Evolutionary conservation across 768 basidiomycete genomes (phyloP).

Genomic region (Pisolithus orientalis): DNA sequence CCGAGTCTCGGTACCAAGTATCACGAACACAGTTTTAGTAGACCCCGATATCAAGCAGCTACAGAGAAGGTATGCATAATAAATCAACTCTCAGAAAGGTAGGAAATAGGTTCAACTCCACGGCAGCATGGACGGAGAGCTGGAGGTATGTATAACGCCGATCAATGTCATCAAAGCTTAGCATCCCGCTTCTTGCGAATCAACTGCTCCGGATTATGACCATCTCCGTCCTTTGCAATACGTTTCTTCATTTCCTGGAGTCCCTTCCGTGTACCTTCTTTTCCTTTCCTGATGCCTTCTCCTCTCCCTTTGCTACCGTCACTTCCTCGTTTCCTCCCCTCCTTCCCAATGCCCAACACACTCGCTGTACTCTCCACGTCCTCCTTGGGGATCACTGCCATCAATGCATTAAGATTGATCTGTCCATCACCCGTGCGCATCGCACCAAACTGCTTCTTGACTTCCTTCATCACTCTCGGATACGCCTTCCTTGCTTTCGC

Average conservation of each 20-base stretch:
- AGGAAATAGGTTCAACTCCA: not conserved
- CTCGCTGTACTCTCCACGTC: not conserved
- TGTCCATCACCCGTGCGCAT: constrained; percentile 2
- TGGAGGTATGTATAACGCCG: not conserved
- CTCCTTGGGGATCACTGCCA: constrained; percentile 9
- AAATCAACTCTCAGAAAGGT: not conserved
- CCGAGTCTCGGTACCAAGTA: too few species aligned
- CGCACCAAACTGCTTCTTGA: constrained; percentile 8
- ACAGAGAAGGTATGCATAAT: too few species aligned
- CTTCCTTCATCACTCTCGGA: constrained; percentile 7
- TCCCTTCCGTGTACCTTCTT: constrained; percentile 6
- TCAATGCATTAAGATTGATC: constrained; percentile 3
- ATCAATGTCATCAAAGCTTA: constrained; percentile 15
- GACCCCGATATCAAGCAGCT: too few species aligned
- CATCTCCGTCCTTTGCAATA: constrained; percentile 5
- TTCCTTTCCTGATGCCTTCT: constrained; percentile 4
- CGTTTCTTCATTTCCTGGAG: constrained; percentile 9
- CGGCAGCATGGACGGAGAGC: not conserved
- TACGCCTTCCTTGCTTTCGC: constrained; percentile 11
- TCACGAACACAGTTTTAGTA: too few species aligned
- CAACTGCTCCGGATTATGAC: constrained; percentile 6
- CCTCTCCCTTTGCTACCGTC: not conserved
- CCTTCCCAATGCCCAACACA: constrained; percentile 4
- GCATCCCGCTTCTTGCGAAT: constrained; percentile 12
- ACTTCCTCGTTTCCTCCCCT: not conserved